Evolutionary conservation across 306 rosid genomes (phyloP), one percentile per base, ranked within the genome.

Genomic region (Prosopis cineraria): DNA sequence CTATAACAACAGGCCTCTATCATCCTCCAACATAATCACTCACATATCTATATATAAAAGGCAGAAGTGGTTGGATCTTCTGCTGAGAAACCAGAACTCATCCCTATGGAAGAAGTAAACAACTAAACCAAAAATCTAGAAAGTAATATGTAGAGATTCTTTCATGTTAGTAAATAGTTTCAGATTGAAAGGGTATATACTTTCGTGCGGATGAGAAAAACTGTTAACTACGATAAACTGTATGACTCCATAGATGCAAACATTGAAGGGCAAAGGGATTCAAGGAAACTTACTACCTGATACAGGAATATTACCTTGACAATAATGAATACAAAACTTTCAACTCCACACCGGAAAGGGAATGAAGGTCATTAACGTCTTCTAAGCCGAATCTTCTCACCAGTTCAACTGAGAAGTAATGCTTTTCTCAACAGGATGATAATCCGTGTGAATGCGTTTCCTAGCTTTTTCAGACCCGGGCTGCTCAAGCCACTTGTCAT

Each of bases 391-490:
- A 64, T 40, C 41, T 31, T 73, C 73, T 86, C 87, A 95, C 99
- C 99, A 95, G 86, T 89, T 86, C 85, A 95, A 87, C 86, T 93
- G 98, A 60, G 99, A 85, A 78, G 97, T 88, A 64, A 93, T 83
- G 89, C 96, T 93, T 91, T 95, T 95, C 67, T 88, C 90, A 68
- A 95, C 73, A 41, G 89, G 91, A 77, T 90, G 98, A 77, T 95
- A 95, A 70, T 87, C 91, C 44, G 97, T 95, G 82, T 86, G 96
- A 85, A 90, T 69, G 81, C 85, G 77, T 78, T 83, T 90, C 89
- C 80, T 87, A 13, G 99, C 97, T 83, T 93, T 89, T 81, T 91
- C 93, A n/a, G 98, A 95, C 45, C 97, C 96, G 48, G 98, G 93
- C 72, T 89, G 87, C 83, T 60, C 93, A 74, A 95, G 96, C 99